Percentiles rank a stretch among this genome's conserved stretches.
Evolutionary conservation across 805 yeast genomes (phyloP).

Genomic region (Pachysolen tannophilus): DNA sequence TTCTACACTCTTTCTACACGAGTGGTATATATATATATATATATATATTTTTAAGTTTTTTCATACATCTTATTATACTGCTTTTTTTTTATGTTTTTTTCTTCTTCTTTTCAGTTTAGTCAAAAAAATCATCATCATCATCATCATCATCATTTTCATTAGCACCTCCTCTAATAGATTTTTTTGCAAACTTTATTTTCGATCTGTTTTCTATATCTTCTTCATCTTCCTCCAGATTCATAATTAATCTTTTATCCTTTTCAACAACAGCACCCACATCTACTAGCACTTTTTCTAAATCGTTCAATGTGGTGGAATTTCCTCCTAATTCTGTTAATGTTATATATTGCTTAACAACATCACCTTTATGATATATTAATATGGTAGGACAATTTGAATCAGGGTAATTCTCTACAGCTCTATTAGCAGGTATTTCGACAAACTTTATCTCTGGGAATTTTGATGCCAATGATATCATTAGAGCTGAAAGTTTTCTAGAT

Average conservation of each 20-base stretch:
- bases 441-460: slow-evolving; percentile 79
- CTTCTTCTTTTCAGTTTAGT: slow-evolving; percentile 18
- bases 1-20: background rate
- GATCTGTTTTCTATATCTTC: slow-evolving; percentile 48
- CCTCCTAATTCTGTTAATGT: slow-evolving; percentile 84
- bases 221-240: slow-evolving; percentile 49
- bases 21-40: slow-evolving; percentile 1
- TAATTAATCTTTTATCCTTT: slow-evolving; percentile 57
- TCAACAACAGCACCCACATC: slow-evolving; percentile 56
- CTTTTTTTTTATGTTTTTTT: too few species aligned
- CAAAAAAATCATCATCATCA: slow-evolving; percentile 44
- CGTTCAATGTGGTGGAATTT: slow-evolving; percentile 57
- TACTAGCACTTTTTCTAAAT: slow-evolving; percentile 68
- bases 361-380: slow-evolving; percentile 68
- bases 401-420: slow-evolving; percentile 92
- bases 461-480: slow-evolving; percentile 51
- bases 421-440: slow-evolving; percentile 82
- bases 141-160: slow-evolving; percentile 27
- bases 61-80: slow-evolving; percentile 1
- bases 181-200: slow-evolving; percentile 46
- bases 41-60: too few species aligned
- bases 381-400: slow-evolving; percentile 87
- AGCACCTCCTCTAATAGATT: slow-evolving; percentile 37
- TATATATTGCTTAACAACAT: slow-evolving; percentile 72
- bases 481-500: slow-evolving; percentile 57